These are phyloP conservation scores for Diaporthe nobilis DNA, from an alignment of 2,329 filamentous ascomycete genomes.

Conservation along the genomic window DNA sequence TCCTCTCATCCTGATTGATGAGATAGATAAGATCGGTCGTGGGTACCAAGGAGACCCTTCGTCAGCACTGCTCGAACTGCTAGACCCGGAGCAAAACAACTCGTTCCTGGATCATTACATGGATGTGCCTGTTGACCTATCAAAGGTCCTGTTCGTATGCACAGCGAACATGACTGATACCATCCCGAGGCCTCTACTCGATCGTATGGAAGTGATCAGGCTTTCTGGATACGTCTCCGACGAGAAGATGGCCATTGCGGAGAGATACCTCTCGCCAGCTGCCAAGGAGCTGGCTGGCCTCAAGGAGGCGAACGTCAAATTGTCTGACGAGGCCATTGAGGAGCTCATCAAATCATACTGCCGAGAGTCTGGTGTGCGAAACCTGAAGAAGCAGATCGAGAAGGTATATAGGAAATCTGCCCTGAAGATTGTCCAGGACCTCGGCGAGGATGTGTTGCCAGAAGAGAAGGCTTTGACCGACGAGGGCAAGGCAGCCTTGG, in stretches of 20 bases:
- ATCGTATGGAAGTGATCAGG: constrained; percentile 98
- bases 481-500: constrained; percentile 84
- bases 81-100: constrained; percentile 97
- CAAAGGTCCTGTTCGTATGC: constrained; percentile 98
- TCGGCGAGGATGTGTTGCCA: constrained; percentile 86
- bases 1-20: constrained; percentile 94
- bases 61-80: constrained; percentile 90
- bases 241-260: constrained; percentile 98
- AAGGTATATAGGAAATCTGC: constrained; percentile 99
- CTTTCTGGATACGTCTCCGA: constrained; percentile 97
- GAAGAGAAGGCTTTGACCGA: constrained; percentile 88
- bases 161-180: constrained; percentile 99
- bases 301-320: constrained; percentile 89
- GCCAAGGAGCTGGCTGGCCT: constrained; percentile 95
- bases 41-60: constrained; percentile 97
- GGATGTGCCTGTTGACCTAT: constrained; percentile 96
- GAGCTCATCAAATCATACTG: constrained; percentile 99
- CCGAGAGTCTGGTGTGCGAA: constrained; percentile 95
- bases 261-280: constrained; percentile 90
- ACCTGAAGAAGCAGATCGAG: constrained; percentile 99
- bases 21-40: constrained; percentile 97
- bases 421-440: constrained; percentile 94
- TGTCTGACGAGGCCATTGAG: constrained; percentile 89
- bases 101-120: constrained; percentile 99
- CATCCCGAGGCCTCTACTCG: constrained; percentile 91